phyloP scores from a whole-genome alignment of 805 yeast genomes.

The Metschnikowia santaceciliae region DNA sequence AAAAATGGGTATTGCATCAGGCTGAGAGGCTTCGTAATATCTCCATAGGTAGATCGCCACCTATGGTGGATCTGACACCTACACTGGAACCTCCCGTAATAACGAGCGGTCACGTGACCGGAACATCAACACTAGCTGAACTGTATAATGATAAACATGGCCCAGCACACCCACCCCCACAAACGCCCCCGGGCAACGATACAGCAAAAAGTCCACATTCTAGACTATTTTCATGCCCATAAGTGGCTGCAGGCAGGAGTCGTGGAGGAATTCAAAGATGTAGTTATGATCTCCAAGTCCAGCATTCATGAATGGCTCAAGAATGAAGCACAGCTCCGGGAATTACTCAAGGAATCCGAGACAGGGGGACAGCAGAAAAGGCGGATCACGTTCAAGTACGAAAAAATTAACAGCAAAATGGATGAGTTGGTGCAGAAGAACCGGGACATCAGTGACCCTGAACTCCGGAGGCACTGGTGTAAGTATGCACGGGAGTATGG shows the following conservation, averaged over 20 bases:
- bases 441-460: constrained; percentile 51
- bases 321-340: constrained; percentile 47
- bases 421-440: constrained; percentile 46
- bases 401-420: constrained; percentile 57
- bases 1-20: too few species aligned
- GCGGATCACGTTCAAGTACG: constrained; percentile 48
- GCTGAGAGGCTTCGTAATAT: too few species aligned
- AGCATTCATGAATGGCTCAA: constrained; percentile 61
- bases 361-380: constrained; percentile 39
- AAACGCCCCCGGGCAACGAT: constrained; percentile 49
- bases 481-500: constrained; percentile 52
- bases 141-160: not conserved
- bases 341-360: constrained; percentile 31
- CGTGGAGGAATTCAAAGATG: constrained; percentile 48
- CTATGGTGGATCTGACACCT: too few species aligned
- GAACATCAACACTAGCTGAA: too few species aligned
- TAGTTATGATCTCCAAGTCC: constrained; percentile 54
- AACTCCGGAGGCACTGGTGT: constrained; percentile 54
- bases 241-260: constrained; percentile 55
- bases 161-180: not conserved
- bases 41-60: too few species aligned
- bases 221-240: constrained; percentile 47
- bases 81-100: too few species aligned
- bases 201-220: constrained; percentile 54
- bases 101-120: too few species aligned